Evolutionary conservation across 345 rosid genomes (phyloP).

Genomic region (Boechera stricta): DNA sequence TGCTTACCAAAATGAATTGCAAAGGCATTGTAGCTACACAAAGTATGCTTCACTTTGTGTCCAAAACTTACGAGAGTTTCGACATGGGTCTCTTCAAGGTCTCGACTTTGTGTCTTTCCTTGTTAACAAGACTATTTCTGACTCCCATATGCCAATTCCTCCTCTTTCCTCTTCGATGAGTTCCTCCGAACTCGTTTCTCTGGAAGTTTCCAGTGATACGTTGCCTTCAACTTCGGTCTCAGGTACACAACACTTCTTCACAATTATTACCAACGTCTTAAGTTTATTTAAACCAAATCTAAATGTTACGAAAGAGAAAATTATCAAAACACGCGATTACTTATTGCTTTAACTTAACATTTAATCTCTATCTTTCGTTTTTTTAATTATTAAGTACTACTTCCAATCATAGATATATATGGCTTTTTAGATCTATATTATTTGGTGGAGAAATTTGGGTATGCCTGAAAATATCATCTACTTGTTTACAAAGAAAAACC

Average conservation of each 20-base stretch:
- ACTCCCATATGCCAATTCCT: conserved; percentile 45
- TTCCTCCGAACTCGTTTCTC: conserved; percentile 47
- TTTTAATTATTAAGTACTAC: not conserved
- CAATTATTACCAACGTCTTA: not conserved
- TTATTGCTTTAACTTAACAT: not conserved
- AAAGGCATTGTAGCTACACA: conserved; percentile 56
- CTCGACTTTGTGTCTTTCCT: conserved; percentile 55
- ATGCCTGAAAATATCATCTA: not conserved
- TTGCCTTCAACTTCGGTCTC: conserved; percentile 41
- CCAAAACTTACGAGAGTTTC: conserved; percentile 49
- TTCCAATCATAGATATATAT: not conserved
- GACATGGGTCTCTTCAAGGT: conserved; percentile 20
- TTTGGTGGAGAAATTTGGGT: not conserved
- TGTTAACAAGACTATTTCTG: conserved; percentile 64
- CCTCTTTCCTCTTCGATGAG: conserved; percentile 33
- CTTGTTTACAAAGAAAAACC: not conserved
- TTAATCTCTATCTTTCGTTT: not conserved
- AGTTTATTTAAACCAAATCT: not conserved
- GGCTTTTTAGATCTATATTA: not conserved
- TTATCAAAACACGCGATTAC: too few relatives aligned
- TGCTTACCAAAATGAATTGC: conserved; percentile 44
- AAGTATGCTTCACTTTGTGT: conserved; percentile 69
- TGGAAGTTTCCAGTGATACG: conserved; percentile 37
- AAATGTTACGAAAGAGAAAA: not conserved
- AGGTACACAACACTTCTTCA: conserved; percentile 46